Conservation (phyloP, 371 early-diverging fungal genomes). For the Actinomucor elegans region DNA sequence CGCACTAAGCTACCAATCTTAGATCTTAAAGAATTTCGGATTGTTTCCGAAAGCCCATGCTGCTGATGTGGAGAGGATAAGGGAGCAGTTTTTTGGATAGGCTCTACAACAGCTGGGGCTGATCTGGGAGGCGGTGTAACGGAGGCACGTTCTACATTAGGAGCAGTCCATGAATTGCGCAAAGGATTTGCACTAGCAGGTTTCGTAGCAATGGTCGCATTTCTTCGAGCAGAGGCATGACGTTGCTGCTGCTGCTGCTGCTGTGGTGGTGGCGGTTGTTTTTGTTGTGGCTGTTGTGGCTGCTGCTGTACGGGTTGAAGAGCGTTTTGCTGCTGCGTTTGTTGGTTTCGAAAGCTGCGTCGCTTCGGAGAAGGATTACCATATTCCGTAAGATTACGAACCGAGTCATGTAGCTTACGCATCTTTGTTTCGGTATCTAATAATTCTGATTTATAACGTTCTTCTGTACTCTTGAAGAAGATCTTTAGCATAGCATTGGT, state of each 20-base stretch:
- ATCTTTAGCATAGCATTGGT: constrained; percentile 28
- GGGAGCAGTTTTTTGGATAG: background rate
- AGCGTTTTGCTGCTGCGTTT: constrained; percentile 1
- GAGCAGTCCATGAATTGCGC: constrained; percentile 11
- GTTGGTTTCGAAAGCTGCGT: constrained; percentile 15
- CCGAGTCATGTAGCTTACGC: constrained; percentile 24
- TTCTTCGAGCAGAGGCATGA: background rate
- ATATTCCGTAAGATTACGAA: constrained; percentile 28
- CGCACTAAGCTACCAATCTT: constrained; percentile 25
- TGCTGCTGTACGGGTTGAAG: background rate
- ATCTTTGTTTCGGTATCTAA: constrained; percentile 26
- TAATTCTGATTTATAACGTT: constrained; percentile 23
- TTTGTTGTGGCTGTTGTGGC: background rate
- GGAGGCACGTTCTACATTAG: background rate
- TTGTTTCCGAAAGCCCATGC: constrained; percentile 11
- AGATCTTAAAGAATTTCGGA: constrained; percentile 14
- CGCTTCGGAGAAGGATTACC: constrained; percentile 27
- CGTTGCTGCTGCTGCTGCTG: background rate
- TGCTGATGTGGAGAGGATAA: background rate
- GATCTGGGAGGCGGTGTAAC: background rate
- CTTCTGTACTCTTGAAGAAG: constrained; percentile 27
- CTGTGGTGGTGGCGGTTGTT: background rate
- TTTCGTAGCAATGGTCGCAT: background rate
- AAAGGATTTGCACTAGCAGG: constrained; percentile 1
- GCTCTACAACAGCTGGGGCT: background rate